Base-by-base conservation (phyloP, 2,329 filamentous ascomycete species). In the Trichocomaceae sp. region DNA sequence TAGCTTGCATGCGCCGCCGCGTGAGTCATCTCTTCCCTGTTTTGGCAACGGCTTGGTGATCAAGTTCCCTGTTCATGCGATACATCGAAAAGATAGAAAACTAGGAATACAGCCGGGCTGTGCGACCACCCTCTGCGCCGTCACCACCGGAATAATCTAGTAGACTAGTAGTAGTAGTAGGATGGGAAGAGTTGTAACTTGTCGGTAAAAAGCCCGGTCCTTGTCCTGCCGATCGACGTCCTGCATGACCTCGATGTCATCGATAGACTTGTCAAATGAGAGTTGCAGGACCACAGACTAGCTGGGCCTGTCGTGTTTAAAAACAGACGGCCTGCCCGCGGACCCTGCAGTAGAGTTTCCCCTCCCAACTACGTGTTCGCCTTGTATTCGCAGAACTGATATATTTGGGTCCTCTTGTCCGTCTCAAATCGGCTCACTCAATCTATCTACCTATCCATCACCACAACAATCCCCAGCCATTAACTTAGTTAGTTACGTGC, bases 261-360 rank as follows among this genome's bases (percentile, higher is more conserved):
- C 64, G 50, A 47, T 31, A 66, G 65, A 66, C 65, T 69, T 71
- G 71, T 72, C 71, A 73, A 74, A 73, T 74, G 69, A 70, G 69
- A 73, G 64, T 59, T 66, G 64, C 65, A 68, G 66, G 58, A 70
- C 61, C 62, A 60, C 61, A 64, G 63, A 64, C 42, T 44, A 31
- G 42, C 42, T 44, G 42, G n/a, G 49, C 33, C 44, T 52, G 41
- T 49, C 39, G 29, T 48, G 31, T 57, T 57, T 57, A 57, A 57
- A 57, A 55, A 46, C 56, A 31, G 54, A 52, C 52, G 50, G 47
- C 52, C 35, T 57, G 48, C 56, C 56, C 56, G 50, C 41, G 52
- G 55, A 57, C 56, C 56, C 52, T 57, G 56, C 56, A 57, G 56
- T 50, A 47, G 48, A 54, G 44, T 51, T 57, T 55, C 56, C 52